Percentiles rank a stretch among this genome's conserved stretches.
Conservation (phyloP, 2,329 filamentous ascomycete genomes). For the Sporothrix dimorphospora region DNA sequence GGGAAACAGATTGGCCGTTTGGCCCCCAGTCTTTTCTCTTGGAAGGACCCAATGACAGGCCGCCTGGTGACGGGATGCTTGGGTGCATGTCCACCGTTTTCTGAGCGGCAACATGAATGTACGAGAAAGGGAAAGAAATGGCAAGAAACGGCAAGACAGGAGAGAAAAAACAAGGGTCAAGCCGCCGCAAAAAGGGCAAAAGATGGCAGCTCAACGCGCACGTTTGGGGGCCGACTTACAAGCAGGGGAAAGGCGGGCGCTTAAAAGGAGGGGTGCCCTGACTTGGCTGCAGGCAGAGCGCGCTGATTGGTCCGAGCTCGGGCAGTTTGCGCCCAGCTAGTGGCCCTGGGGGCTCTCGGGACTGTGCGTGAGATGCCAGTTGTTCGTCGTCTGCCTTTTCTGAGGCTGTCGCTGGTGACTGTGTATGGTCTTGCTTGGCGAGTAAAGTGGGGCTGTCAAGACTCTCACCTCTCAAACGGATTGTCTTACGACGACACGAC, state of each 20-base stretch:
- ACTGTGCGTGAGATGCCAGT: neutral
- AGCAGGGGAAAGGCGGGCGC: conserved; percentile 28
- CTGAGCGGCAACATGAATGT: neutral
- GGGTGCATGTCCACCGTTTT: neutral
- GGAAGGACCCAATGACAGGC: conserved; percentile 16
- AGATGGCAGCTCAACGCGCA: neutral
- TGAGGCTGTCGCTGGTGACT: neutral
- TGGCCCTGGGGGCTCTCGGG: neutral
- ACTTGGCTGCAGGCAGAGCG: conserved; percentile 7
- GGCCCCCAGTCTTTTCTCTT: neutral
- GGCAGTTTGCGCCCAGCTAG: conserved; percentile 4
- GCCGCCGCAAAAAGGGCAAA: neutral
- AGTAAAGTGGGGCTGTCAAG: neutral
- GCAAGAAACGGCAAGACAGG: neutral
- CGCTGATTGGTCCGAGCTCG: conserved; percentile 28
- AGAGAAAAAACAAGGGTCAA: conserved; percentile 1
- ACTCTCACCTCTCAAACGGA: neutral
- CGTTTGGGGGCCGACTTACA: conserved; percentile 24
- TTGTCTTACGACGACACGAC: neutral
- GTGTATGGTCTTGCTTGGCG: neutral
- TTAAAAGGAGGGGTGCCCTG: conserved; percentile 28
- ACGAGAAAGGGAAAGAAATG: neutral
- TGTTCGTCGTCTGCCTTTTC: neutral
- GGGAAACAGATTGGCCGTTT: conserved; percentile 21
- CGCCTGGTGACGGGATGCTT: conserved; percentile 15